phyloP scores from a whole-genome alignment of 352 stramenopile species.

The Phytopythium delawarense region DNA sequence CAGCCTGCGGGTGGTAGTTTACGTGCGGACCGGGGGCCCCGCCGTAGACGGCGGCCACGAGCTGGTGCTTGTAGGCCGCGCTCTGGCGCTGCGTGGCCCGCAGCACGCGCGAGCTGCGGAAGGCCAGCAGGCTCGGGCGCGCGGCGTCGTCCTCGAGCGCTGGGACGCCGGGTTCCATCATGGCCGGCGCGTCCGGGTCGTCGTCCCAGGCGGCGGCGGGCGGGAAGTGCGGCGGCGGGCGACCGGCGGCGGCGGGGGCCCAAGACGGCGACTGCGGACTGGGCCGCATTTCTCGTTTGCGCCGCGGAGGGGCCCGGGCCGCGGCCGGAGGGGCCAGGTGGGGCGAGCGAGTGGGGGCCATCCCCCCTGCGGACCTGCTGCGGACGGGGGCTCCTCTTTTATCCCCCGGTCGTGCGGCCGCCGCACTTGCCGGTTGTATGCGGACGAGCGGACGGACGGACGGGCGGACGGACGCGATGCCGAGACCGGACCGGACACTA shows the following conservation, averaged over 20 bases:
- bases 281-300: constrained; percentile 4
- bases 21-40: not conserved
- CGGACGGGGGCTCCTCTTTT: not conserved
- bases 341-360: not conserved
- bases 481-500: not conserved
- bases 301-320: not conserved
- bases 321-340: not conserved
- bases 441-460: not conserved
- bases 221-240: not conserved
- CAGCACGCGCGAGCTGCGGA: constrained; percentile 41
- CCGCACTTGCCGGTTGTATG: not conserved
- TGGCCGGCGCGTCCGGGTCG: constrained; percentile 27
- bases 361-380: not conserved
- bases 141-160: constrained; percentile 15
- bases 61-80: constrained; percentile 31
- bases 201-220: constrained; percentile 10
- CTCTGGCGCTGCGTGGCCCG: constrained; percentile 44
- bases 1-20: not conserved
- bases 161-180: constrained; percentile 26
- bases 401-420: not conserved
- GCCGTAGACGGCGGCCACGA: constrained; percentile 27
- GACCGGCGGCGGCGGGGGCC: not conserved
- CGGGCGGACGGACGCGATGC: not conserved
- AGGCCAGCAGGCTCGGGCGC: constrained; percentile 44
- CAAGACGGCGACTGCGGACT: not conserved